A percentile compares a stretch with the other conserved stretches of the same genome.
Evolutionary conservation across 2,329 filamentous ascomycete species (phyloP).

Genomic region (Colletotrichum gloeosporioides): DNA sequence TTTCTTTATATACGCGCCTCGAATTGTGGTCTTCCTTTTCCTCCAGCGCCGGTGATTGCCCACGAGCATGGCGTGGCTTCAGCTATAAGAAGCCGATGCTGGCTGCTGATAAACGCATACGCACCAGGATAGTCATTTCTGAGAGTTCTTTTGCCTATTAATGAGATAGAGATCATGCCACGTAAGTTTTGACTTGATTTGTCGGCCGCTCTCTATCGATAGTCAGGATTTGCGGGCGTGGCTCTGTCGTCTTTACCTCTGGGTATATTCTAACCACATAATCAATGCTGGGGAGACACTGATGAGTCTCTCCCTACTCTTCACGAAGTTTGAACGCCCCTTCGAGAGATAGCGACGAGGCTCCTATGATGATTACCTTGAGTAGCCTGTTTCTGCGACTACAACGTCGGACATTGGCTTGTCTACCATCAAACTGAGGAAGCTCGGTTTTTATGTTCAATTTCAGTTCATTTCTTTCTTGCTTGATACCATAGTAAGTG

Average conservation of each 20-base stretch:
- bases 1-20: too few relatives aligned
- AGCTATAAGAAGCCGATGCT: neutral
- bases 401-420: too few relatives aligned
- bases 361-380: too few relatives aligned
- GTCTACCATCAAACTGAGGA: neutral
- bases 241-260: neutral
- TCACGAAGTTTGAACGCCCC: fast-evolving
- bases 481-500: neutral
- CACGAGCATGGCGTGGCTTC: neutral
- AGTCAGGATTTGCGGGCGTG: neutral
- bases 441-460: neutral
- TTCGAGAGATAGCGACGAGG: too few relatives aligned
- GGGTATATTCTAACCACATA: neutral
- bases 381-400: too few relatives aligned
- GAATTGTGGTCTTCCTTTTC: too few relatives aligned
- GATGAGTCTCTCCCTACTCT: fast-evolving
- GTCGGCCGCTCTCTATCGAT: neutral
- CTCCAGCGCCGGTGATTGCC: too few relatives aligned
- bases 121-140: neutral
- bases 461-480: fast-evolving
- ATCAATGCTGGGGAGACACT: fast-evolving
- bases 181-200: fast-evolving
- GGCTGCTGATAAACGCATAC: neutral
- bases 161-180: neutral
- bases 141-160: neutral